phyloP scores from a whole-genome alignment of 2,329 filamentous ascomycete species.

The Trichoderma arundinaceum region DNA sequence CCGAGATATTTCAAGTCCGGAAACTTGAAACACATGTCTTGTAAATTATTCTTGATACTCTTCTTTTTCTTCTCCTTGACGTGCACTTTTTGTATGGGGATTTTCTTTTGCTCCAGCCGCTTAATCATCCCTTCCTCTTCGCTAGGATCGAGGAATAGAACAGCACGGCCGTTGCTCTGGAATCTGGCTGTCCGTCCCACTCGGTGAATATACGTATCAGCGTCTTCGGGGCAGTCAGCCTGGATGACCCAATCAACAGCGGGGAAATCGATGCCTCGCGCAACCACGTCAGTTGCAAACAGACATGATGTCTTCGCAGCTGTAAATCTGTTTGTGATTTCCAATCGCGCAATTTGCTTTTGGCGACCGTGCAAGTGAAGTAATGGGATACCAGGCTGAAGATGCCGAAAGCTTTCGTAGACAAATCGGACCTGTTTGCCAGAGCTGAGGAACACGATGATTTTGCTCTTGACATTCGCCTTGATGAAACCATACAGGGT shows the following conservation, averaged over 20 bases:
- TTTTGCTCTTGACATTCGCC: conserved; percentile 89
- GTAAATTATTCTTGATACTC: conserved; percentile 81
- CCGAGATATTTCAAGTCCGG: conserved; percentile 92
- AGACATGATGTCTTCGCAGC: conserved; percentile 82
- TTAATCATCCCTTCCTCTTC: conserved; percentile 93
- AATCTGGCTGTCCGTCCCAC: conserved; percentile 95
- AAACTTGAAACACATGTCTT: conserved; percentile 95
- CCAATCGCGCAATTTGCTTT: conserved; percentile 85
- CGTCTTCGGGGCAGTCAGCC: conserved; percentile 94
- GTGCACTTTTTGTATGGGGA: conserved; percentile 85
- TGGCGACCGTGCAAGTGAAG: conserved; percentile 93
- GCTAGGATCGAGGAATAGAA: conserved; percentile 88
- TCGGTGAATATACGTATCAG: conserved; percentile 96
- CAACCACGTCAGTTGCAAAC: conserved; percentile 94
- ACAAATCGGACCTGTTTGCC: conserved; percentile 97
- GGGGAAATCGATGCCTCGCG: conserved; percentile 92
- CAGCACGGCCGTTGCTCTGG: conserved; percentile 82
- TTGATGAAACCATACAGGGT: conserved; percentile 93
- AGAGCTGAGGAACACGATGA: conserved; percentile 92
- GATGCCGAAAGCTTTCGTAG: conserved; percentile 88
- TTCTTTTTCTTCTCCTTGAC: conserved; percentile 88
- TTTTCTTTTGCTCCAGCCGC: conserved; percentile 84
- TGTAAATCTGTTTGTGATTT: conserved; percentile 85
- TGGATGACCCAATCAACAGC: conserved; percentile 99
- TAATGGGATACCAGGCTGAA: conserved; percentile 92